Evolutionary conservation across 1,139 yeast genomes (phyloP).

Genomic region (Pneumocystis sp.): DNA sequence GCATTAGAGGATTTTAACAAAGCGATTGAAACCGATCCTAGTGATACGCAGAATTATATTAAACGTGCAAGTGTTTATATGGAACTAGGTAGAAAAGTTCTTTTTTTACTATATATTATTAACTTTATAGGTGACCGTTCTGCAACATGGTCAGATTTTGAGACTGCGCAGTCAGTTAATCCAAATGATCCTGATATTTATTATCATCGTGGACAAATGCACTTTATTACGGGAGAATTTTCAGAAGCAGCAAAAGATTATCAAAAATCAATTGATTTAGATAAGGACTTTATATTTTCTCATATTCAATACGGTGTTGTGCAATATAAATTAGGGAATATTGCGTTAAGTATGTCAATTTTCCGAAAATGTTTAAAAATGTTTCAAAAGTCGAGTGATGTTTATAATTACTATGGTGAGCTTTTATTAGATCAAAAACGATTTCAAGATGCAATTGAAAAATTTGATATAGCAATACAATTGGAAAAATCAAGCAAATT

Average conservation of each 20-base stretch:
- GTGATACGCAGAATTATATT: conserved; percentile 61
- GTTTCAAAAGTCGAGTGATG: conserved; percentile 81
- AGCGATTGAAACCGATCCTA: conserved; percentile 54
- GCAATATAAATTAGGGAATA: conserved; percentile 65
- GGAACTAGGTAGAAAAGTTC: conserved; percentile 34
- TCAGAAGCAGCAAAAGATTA: conserved; percentile 61
- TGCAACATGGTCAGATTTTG: conserved; percentile 56
- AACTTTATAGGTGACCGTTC: conserved; percentile 29
- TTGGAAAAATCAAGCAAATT: conserved; percentile 43
- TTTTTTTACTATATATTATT: not conserved
- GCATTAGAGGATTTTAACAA: conserved; percentile 48
- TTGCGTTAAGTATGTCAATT: conserved; percentile 44
- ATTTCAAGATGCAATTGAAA: conserved; percentile 54
- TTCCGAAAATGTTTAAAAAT: conserved; percentile 60
- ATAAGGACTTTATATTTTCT: conserved; percentile 66
- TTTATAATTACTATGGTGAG: conserved; percentile 92
- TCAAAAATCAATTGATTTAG: conserved; percentile 56
- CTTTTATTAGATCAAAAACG: conserved; percentile 73
- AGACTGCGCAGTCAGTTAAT: conserved; percentile 53
- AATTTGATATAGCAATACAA: conserved; percentile 76
- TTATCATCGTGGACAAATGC: conserved; percentile 90
- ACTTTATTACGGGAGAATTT: conserved; percentile 65
- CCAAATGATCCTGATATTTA: conserved; percentile 66
- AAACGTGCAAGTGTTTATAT: conserved; percentile 74
- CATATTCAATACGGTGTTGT: conserved; percentile 89